Percentiles rank a stretch among this genome's conserved stretches.
Conservation (phyloP, 2,329 filamentous ascomycete species). For the Fusarium compactum region DNA sequence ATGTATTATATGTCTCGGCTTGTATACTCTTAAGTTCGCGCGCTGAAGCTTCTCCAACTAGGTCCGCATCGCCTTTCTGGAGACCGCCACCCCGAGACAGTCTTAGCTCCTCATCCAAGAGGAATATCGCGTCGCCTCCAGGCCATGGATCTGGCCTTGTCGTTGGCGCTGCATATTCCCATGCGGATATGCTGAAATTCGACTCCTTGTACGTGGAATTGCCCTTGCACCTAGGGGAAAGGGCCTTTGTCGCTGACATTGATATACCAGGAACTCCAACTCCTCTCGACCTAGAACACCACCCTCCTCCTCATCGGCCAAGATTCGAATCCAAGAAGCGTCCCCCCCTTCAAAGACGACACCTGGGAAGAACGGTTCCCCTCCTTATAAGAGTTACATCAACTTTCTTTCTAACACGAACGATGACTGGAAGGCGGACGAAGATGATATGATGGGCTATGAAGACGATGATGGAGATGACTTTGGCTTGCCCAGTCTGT, state of each 20-base stretch:
- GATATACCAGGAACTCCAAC: slow-evolving; percentile 63
- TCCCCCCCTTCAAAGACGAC: slow-evolving; percentile 67
- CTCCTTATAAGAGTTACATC: slow-evolving; percentile 77
- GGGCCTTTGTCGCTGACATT: slow-evolving; percentile 17
- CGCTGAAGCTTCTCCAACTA: slow-evolving; percentile 56
- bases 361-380: slow-evolving; percentile 69
- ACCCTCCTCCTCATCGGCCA: slow-evolving; percentile 68
- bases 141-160: slow-evolving; percentile 77
- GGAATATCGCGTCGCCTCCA: slow-evolving; percentile 54
- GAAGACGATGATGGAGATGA: slow-evolving; percentile 93
- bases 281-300: slow-evolving; percentile 81
- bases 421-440: slow-evolving; percentile 83
- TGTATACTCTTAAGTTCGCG: slow-evolving; percentile 18
- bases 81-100: slow-evolving; percentile 66
- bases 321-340: slow-evolving; percentile 63
- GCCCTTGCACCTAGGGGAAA: background rate
- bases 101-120: slow-evolving; percentile 60
- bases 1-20: slow-evolving; percentile 52
- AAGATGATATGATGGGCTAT: slow-evolving; percentile 82
- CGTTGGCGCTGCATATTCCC: slow-evolving; percentile 94
- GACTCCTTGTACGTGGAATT: slow-evolving; percentile 74
- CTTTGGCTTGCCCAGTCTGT: slow-evolving; percentile 92
- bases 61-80: slow-evolving; percentile 93
- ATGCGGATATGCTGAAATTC: slow-evolving; percentile 93
- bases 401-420: slow-evolving; percentile 85